Evolutionary conservation across 2,329 filamentous ascomycete genomes (phyloP).

Genomic region (Fusarium hostae): DNA sequence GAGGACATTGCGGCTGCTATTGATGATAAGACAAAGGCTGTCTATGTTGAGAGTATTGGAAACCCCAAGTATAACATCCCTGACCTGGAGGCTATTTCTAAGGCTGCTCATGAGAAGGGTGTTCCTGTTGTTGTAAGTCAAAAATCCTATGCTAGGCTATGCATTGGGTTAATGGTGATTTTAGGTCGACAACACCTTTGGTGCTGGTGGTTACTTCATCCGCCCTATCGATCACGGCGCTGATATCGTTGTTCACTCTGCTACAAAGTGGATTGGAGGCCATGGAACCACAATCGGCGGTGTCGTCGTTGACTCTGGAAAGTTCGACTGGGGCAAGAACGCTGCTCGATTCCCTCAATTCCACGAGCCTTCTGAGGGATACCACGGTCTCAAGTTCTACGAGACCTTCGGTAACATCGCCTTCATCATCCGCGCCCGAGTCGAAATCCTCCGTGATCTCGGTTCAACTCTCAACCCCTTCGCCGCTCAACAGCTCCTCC

Average conservation of each 20-base stretch:
- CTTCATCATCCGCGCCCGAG: constrained; percentile 86
- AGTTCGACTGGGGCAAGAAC: constrained; percentile 93
- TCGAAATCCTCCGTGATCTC: constrained; percentile 90
- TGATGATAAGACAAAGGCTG: constrained; percentile 91
- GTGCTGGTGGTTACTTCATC: constrained; percentile 88
- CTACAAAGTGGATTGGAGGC: constrained; percentile 97
- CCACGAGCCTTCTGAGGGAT: constrained; percentile 86
- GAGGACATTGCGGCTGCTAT: constrained; percentile 84
- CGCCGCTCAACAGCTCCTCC: constrained; percentile 88
- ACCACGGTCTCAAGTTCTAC: constrained; percentile 94
- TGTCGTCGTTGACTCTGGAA: constrained; percentile 86
- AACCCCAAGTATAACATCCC: constrained; percentile 95
- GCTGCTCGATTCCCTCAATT: constrained; percentile 90
- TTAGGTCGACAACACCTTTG: constrained; percentile 95
- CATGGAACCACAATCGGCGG: constrained; percentile 94
- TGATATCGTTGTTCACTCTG: constrained; percentile 93
- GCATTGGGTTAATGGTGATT: neutral
- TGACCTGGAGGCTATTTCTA: constrained; percentile 87
- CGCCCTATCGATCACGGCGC: constrained; percentile 90
- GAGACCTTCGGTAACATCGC: constrained; percentile 87
- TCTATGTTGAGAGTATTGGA: constrained; percentile 92
- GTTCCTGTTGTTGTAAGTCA: constrained; percentile 70
- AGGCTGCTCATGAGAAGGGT: constrained; percentile 76
- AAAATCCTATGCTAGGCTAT: neutral
- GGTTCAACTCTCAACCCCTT: constrained; percentile 88